A percentile compares a stretch with the other conserved stretches of the same genome.
Evolutionary conservation across 1,284 basidiomycete species (phyloP).

Genomic region (Coniophora puteana): DNA sequence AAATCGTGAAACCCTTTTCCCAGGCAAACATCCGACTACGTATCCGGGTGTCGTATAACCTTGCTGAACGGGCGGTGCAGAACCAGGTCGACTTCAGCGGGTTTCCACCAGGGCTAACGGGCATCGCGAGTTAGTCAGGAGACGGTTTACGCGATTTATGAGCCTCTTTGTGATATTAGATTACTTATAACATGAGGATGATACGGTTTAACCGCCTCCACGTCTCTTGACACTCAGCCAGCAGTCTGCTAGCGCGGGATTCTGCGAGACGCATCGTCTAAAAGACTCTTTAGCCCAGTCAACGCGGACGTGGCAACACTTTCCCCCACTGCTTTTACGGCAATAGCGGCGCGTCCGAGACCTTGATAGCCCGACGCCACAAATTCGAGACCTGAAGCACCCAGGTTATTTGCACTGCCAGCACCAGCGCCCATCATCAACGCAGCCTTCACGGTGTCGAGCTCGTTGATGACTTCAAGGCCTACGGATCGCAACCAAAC

Average conservation of each 20-base stretch:
- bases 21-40: constrained; percentile 85
- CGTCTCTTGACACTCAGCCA: no score
- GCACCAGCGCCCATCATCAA: constrained; percentile 82
- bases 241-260: no score
- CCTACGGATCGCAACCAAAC: constrained; percentile 87
- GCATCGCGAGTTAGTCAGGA: constrained; percentile 19
- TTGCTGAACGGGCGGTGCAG: constrained; percentile 69
- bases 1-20: constrained; percentile 1
- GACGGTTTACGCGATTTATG: constrained; percentile 8
- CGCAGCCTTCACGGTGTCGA: constrained; percentile 76
- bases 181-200: no score
- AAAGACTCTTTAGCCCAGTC: no score
- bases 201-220: no score
- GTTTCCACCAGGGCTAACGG: constrained; percentile 81
- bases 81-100: constrained; percentile 95
- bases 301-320: no score
- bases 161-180: constrained; percentile 2
- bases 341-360: no score
- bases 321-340: no score
- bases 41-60: constrained; percentile 77
- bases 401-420: no score
- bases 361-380: background rate
- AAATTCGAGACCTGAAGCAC: constrained; percentile 5
- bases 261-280: no score
- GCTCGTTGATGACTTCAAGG: constrained; percentile 88